A percentile compares a stretch with the other conserved stretches of the same genome.
Conservation (phyloP, 805 yeast genomes). For the Pichia heedii region DNA sequence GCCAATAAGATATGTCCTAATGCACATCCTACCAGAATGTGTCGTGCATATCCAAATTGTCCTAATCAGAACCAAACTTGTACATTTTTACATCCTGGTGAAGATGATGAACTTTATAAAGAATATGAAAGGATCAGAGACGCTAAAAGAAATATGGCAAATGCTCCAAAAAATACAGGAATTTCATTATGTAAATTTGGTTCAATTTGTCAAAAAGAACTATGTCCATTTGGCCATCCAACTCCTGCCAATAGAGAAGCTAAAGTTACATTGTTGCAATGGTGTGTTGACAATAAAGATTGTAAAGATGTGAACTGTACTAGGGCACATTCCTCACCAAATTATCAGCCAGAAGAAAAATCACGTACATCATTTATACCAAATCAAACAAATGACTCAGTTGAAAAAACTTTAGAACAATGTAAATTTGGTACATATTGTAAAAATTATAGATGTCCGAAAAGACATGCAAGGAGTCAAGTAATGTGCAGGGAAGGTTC, state of each 20-base stretch:
- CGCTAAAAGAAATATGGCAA: slow-evolving; percentile 5
- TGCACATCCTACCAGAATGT: slow-evolving; percentile 72
- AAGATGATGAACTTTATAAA: slow-evolving; percentile 65
- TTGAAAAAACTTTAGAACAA: slow-evolving; percentile 58
- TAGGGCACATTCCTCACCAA: slow-evolving; percentile 79
- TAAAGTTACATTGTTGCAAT: slow-evolving; percentile 53
- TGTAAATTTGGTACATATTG: slow-evolving; percentile 76
- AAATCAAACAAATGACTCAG: background rate
- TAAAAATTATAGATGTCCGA: slow-evolving; percentile 69
- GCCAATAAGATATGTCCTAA: slow-evolving; percentile 54
- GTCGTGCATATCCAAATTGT: slow-evolving; percentile 72
- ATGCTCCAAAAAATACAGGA: slow-evolving; percentile 25
- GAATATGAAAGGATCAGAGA: slow-evolving; percentile 54
- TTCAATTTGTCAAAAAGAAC: slow-evolving; percentile 59
- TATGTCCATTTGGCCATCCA: slow-evolving; percentile 88
- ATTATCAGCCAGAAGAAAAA: slow-evolving; percentile 23
- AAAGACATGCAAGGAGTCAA: slow-evolving; percentile 71
- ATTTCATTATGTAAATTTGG: slow-evolving; percentile 71
- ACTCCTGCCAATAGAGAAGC: slow-evolving; percentile 76
- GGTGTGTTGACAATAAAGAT: slow-evolving; percentile 67
- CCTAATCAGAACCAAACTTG: slow-evolving; percentile 76
- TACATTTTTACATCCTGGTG: slow-evolving; percentile 73
- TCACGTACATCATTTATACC: background rate
- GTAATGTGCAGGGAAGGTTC: slow-evolving; percentile 78
- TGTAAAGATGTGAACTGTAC: slow-evolving; percentile 57